Evolutionary conservation across 2,329 filamentous ascomycete genomes (phyloP).

Genomic region (Beauveria varroae): DNA sequence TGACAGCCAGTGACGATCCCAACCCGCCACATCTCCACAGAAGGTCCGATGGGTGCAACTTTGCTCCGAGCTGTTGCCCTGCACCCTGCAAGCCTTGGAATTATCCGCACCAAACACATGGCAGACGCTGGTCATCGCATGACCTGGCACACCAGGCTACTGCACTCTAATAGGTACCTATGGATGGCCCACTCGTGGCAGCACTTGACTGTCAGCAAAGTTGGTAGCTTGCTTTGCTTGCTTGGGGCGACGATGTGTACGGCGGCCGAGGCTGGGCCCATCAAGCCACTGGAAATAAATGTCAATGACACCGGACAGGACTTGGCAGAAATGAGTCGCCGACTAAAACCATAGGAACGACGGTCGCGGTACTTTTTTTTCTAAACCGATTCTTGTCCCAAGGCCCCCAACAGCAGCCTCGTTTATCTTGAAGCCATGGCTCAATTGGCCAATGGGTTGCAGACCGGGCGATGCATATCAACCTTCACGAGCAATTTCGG

Average conservation of each 20-base stretch:
- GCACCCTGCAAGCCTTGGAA: not conserved
- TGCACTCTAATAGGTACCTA: not conserved
- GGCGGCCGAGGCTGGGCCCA: not conserved
- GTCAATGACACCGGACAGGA: too few species aligned
- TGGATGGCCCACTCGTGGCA: not conserved
- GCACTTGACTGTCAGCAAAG: not conserved
- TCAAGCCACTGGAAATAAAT: constrained; percentile 9
- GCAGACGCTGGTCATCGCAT: not conserved
- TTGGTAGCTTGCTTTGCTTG: not conserved
- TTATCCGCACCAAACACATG: not conserved
- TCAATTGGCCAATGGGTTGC: too few species aligned
- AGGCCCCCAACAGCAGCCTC: too few species aligned
- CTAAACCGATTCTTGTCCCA: too few species aligned
- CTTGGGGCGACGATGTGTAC: not conserved
- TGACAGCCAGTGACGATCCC: constrained; percentile 4
- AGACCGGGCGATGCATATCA: too few species aligned
- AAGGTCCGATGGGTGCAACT: constrained; percentile 10
- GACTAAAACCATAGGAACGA: too few species aligned
- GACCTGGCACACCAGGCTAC: not conserved
- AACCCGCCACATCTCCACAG: constrained; percentile 7
- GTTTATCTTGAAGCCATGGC: too few species aligned
- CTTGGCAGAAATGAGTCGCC: too few species aligned
- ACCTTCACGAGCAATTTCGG: too few species aligned
- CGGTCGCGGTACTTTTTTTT: too few species aligned
- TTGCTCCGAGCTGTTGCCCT: not conserved